Base-by-base conservation (phyloP, 2,329 filamentous ascomycete species). In the Pochonia chlamydosporia region DNA sequence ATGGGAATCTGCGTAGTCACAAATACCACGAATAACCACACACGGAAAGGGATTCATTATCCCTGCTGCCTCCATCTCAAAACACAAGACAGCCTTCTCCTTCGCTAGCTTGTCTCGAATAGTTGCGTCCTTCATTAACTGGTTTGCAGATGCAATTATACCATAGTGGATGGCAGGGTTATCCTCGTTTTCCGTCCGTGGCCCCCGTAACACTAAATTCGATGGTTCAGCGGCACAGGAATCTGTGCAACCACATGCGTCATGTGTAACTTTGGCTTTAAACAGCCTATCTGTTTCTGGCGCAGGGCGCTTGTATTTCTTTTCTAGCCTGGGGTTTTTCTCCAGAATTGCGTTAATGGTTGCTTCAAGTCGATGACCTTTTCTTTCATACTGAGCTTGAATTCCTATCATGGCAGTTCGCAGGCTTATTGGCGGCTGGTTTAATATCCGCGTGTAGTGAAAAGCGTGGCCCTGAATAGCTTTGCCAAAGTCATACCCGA, bases 1-100 rank as follows among this genome's bases (percentile, higher is more conserved):
- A 37, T 64, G 61, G 1, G 59, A 56, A 40, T 67, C 64, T 0
- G 63, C 55, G 28, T 68, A 68, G 52, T 68, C 62, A 46, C 59
- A 66, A 36, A 68, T 64, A 1, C 64, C 64, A 5, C 62, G 55
- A 35, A 68, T 59, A 7, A 64, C 59, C 2, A 66, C 45, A 24
- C 62, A 66, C 1, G 58, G 60, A 33, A 60, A 56, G 23, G 55
- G 39, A 16, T 59, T 54, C 54, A 60, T 61, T 26, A 64, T 20
- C 1, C 61, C 61, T 3, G 59, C 60, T 9, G 60, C 61, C 20
- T 63, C 61, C 58, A 61, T 63, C 46, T 63, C 59, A 35, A 61
- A 52, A 52, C 45, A 47, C 3, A 47, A 4, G 1, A 43, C 31
- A 35, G 14, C 23, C 24, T 30, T 25, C 13, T 26, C 40, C 10